Percentiles rank a stretch among this genome's conserved stretches.
phyloP scores from a whole-genome alignment of 768 basidiomycete species.

The Russula sp. region DNA sequence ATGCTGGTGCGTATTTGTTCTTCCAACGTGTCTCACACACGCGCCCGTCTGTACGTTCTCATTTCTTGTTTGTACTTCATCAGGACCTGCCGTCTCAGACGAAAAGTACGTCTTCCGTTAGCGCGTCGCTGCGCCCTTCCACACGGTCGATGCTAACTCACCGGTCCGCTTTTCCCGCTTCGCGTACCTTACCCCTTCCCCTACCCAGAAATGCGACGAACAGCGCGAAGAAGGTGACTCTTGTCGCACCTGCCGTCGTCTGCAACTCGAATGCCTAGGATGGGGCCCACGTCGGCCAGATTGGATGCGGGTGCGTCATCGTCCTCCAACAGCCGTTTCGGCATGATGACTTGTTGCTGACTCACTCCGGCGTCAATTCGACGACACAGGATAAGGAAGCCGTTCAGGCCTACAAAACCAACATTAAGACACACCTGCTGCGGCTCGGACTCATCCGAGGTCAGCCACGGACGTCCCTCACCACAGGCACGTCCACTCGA shows the following conservation, averaged over 20 bases:
- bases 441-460: slow-evolving; percentile 78
- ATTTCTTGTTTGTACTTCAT: neutral
- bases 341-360: slow-evolving; percentile 17
- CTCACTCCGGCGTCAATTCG: slow-evolving; percentile 29
- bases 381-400: slow-evolving; percentile 68
- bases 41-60: slow-evolving; percentile 1
- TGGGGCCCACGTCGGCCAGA: slow-evolving; percentile 86
- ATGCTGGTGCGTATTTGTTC: slow-evolving; percentile 25
- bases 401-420: slow-evolving; percentile 78
- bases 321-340: slow-evolving; percentile 24
- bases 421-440: slow-evolving; percentile 78
- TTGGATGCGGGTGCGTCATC: slow-evolving; percentile 71
- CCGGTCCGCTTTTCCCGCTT: slow-evolving; percentile 26
- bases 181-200: neutral
- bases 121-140: slow-evolving; percentile 8
- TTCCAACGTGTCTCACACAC: neutral
- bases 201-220: slow-evolving; percentile 79
- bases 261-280: slow-evolving; percentile 78
- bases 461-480: slow-evolving; percentile 61
- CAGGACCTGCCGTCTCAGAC: slow-evolving; percentile 81
- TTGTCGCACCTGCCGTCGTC: slow-evolving; percentile 75
- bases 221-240: slow-evolving; percentile 70
- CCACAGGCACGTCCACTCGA: slow-evolving; percentile 39
- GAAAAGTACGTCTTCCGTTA: slow-evolving; percentile 57
- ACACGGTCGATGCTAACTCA: slow-evolving; percentile 25